Base-by-base conservation (phyloP, 495 filamentous ascomycete species). In the Wilcoxina mikolae region DNA sequence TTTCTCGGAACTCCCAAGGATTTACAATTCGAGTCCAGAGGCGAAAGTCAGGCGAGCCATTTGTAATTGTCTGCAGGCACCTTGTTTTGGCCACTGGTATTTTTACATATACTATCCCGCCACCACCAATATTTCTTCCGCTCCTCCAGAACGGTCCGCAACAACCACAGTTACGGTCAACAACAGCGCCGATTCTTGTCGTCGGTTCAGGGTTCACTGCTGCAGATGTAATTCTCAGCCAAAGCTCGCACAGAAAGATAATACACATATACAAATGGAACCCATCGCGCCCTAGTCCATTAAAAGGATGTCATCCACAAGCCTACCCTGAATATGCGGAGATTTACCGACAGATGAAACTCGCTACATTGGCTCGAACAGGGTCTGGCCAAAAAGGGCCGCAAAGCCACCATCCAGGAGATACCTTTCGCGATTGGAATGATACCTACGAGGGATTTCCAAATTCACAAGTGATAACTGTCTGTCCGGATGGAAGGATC, bases 241-340 rank as follows among this genome's bases (percentile, higher is more conserved):
- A 12, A 79, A 82, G 65, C 3, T 57, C 67, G 0, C 55, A 68
- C 12, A 74, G 76, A 43, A 75, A 74, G 55, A 76, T 84, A 35
- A 54, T 83, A 4, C 80, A 84, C 60, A 58, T 80, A 24, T 84
- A 76, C 62, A 78, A 75, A 61, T 84, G 80, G 80, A 68, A 72
- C 24, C 73, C 77, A 0, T 63, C 71, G 4, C 71, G 73, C 24
- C 78, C 78, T 0, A 80, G 76, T 0, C 79, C 79, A 0, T 64
- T 83, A 18, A 73, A 74, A 5, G 73, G 73, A 22, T 84, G 80
- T 42, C 80, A 84, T 65, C 72, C 76, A 35, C 70, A 76, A 17
- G 80, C 79, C 31, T 84, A 84, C 58, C 80, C 80, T 0, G 22
- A 73, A 74, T 84, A 84, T 60, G 78, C 80, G 0, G 69, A 72